phyloP scores from a whole-genome alignment of 2,329 filamentous ascomycete species.

The Ceratocystis cacaofunesta region DNA sequence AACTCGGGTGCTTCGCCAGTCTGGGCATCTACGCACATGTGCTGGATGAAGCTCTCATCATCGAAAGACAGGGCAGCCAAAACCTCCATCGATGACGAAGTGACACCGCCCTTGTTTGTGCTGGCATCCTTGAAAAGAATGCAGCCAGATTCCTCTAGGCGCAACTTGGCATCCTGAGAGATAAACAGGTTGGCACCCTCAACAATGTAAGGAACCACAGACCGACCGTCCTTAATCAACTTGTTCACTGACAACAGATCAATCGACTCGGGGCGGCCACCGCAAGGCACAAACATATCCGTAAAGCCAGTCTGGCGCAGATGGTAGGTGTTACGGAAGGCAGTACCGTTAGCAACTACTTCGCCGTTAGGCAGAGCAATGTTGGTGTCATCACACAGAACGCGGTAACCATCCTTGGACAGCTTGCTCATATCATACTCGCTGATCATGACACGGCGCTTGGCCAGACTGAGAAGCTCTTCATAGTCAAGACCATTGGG shows the following conservation, averaged over 20 bases:
- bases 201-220: slow-evolving; percentile 81
- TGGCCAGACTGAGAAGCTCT: slow-evolving; percentile 73
- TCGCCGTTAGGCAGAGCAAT: slow-evolving; percentile 79
- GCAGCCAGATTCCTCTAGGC: slow-evolving; percentile 86
- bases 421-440: slow-evolving; percentile 77
- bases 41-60: slow-evolving; percentile 68
- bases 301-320: slow-evolving; percentile 62
- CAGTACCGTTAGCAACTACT: slow-evolving; percentile 73
- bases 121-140: slow-evolving; percentile 96
- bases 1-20: slow-evolving; percentile 66
- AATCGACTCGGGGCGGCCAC: slow-evolving; percentile 90
- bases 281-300: slow-evolving; percentile 88
- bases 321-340: slow-evolving; percentile 97
- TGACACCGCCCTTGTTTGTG: slow-evolving; percentile 97
- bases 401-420: slow-evolving; percentile 74
- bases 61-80: slow-evolving; percentile 90
- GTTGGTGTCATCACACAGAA: slow-evolving; percentile 83
- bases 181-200: slow-evolving; percentile 98
- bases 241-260: slow-evolving; percentile 76
- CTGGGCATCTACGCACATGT: slow-evolving; percentile 73
- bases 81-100: slow-evolving; percentile 90
- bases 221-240: slow-evolving; percentile 81
- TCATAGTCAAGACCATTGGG: slow-evolving; percentile 73
- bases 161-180: slow-evolving; percentile 92
- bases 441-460: slow-evolving; percentile 74